phyloP scores from a whole-genome alignment of 2,329 filamentous ascomycete species.

The Aspergillus ibericus region DNA sequence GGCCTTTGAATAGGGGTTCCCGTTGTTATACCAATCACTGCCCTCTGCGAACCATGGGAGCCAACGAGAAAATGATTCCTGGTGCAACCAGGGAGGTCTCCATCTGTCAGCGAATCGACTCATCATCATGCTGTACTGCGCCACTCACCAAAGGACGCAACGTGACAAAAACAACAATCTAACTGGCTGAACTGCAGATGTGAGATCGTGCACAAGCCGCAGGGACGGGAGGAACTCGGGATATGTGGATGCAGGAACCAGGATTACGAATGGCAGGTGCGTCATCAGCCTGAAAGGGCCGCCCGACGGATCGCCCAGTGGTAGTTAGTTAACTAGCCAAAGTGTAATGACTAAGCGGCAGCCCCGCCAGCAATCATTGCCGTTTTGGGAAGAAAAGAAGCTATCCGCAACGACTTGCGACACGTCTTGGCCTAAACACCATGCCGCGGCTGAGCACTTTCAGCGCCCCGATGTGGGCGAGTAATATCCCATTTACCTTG shows the following conservation, averaged over 20 bases:
- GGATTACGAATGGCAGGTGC: background rate
- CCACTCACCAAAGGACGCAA: too few relatives aligned
- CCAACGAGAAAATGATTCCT: too few relatives aligned
- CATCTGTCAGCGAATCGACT: too few relatives aligned
- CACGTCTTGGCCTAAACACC: background rate
- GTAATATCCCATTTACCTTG: background rate
- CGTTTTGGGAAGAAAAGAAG: background rate
- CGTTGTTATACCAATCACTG: too few relatives aligned
- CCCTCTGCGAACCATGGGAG: too few relatives aligned
- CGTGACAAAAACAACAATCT: too few relatives aligned
- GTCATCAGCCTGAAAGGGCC: background rate
- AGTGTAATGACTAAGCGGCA: constrained; percentile 1
- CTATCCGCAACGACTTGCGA: background rate
- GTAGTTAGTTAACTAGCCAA: too few relatives aligned
- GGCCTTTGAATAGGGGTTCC: too few relatives aligned
- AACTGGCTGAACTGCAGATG: too few relatives aligned
- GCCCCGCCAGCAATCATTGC: background rate
- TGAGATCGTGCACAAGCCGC: background rate
- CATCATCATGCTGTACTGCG: too few relatives aligned
- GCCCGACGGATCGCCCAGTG: background rate
- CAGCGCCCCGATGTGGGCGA: background rate
- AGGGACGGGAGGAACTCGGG: background rate
- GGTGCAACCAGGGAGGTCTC: too few relatives aligned
- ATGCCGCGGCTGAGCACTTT: background rate
- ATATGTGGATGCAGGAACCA: too few relatives aligned